Conservation (phyloP, 768 basidiomycete species). For the Naganishia kalamii region DNA sequence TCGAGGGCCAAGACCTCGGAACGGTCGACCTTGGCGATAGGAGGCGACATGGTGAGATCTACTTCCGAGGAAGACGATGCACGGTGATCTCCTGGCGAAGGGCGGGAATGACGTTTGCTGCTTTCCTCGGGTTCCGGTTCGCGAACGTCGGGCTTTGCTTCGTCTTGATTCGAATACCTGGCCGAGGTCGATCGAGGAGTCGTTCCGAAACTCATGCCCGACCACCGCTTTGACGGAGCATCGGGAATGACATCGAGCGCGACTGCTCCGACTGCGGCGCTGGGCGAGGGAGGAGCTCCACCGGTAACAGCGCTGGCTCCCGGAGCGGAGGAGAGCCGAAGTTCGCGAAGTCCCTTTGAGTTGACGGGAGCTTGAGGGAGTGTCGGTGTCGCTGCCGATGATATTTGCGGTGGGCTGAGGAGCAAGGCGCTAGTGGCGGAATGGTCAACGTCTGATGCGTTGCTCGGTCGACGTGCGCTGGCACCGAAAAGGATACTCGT, state of each 20-base stretch:
- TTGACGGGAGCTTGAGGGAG: constrained; percentile 9
- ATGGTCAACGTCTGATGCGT: background rate
- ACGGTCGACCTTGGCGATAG: constrained; percentile 49
- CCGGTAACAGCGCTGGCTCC: background rate
- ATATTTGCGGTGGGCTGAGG: background rate
- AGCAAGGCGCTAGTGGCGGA: background rate
- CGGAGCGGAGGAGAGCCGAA: constrained; percentile 25
- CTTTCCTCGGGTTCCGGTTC: background rate
- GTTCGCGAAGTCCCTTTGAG: constrained; percentile 35
- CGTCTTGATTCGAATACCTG: background rate
- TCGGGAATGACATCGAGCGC: background rate
- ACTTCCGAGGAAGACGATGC: background rate
- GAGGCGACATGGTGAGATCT: background rate
- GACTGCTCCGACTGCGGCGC: background rate
- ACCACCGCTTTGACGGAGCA: background rate
- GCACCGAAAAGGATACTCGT: constrained; percentile 28
- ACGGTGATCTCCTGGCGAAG: background rate
- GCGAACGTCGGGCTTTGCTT: background rate
- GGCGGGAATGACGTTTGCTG: background rate
- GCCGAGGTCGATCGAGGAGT: background rate
- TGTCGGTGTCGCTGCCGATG: constrained; percentile 14
- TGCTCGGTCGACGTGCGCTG: constrained; percentile 2
- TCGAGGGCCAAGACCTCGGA: constrained; percentile 56
- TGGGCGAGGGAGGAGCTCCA: background rate
- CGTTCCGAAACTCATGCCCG: background rate